Conservation (phyloP, 495 filamentous ascomycete genomes). For the Penicillium pulvis region DNA sequence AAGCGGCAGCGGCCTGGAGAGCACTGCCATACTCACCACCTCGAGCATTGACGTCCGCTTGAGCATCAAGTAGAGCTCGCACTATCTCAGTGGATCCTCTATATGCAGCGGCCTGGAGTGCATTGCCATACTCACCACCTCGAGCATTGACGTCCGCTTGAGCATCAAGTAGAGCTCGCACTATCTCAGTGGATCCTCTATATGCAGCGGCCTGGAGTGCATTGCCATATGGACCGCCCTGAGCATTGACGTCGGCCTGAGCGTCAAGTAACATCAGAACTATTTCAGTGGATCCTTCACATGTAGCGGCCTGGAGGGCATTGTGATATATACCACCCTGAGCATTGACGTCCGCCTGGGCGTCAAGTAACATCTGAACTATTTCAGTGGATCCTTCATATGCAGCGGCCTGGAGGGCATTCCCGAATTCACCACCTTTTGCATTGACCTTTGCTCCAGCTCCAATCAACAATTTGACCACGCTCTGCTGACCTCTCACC, state of each 20-base stretch:
- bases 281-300: conserved; percentile 2
- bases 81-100: background rate
- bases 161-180: background rate
- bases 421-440: conserved; percentile 6
- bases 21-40: background rate
- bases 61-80: background rate
- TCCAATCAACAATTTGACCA: conserved; percentile 2
- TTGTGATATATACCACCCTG: conserved; percentile 12
- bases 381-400: conserved; percentile 3
- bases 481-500: background rate
- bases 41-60: background rate
- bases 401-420: conserved; percentile 15
- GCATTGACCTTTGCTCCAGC: conserved; percentile 10
- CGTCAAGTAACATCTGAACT: conserved; percentile 12
- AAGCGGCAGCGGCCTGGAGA: background rate
- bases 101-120: background rate
- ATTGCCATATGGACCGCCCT: background rate
- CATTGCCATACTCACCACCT: background rate
- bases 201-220: background rate
- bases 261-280: conserved; percentile 12
- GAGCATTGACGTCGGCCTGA: background rate
- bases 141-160: background rate
- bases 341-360: conserved; percentile 10
- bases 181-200: background rate
- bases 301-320: conserved; percentile 12